A percentile compares a stretch with the other conserved stretches of the same genome.
These are phyloP conservation scores for Papiliotrema flavescens DNA, from an alignment of 1,284 basidiomycete genomes.

Conservation along the genomic window DNA sequence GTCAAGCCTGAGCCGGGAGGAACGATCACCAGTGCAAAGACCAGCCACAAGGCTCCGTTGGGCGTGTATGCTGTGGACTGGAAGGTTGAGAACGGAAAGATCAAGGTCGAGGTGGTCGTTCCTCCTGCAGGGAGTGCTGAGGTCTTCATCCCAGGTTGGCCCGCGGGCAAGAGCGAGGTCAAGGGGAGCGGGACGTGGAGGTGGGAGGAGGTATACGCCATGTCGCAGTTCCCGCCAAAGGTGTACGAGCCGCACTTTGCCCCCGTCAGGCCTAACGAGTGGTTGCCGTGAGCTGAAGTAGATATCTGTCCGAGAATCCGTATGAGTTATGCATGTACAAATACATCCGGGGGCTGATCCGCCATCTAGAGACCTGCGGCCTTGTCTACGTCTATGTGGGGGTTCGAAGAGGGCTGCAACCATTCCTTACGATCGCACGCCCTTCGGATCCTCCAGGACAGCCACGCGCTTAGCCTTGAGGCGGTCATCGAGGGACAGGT, in stretches of 20 bases:
- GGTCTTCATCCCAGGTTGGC: conserved; percentile 20
- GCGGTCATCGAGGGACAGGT: conserved; percentile 1
- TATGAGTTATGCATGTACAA: too few relatives aligned
- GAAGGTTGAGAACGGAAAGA: conserved; percentile 18
- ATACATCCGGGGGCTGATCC: too few relatives aligned
- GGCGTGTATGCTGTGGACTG: conserved; percentile 20
- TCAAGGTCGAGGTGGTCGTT: conserved; percentile 22
- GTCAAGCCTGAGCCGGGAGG: conserved; percentile 40
- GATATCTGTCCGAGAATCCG: too few relatives aligned
- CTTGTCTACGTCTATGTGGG: too few relatives aligned
- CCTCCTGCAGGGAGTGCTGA: conserved; percentile 29
- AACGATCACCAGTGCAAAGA: conserved; percentile 29
- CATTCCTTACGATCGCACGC: too few relatives aligned
- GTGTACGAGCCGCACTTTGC: conserved; percentile 11
- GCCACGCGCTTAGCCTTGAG: conserved; percentile 5
- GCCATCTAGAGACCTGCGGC: too few relatives aligned
- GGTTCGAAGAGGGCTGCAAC: too few relatives aligned
- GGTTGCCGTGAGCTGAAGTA: conserved; percentile 8
- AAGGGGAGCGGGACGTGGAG: conserved; percentile 17
- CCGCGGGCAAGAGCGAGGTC: conserved; percentile 17
- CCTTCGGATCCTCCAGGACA: conserved; percentile 6
- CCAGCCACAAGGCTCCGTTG: conserved; percentile 17
- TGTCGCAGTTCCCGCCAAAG: conserved; percentile 8
- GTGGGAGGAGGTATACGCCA: conserved; percentile 4
- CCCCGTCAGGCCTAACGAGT: conserved; percentile 12